phyloP scores from a whole-genome alignment of 768 basidiomycete species.

The Steccherinum ochraceum region DNA sequence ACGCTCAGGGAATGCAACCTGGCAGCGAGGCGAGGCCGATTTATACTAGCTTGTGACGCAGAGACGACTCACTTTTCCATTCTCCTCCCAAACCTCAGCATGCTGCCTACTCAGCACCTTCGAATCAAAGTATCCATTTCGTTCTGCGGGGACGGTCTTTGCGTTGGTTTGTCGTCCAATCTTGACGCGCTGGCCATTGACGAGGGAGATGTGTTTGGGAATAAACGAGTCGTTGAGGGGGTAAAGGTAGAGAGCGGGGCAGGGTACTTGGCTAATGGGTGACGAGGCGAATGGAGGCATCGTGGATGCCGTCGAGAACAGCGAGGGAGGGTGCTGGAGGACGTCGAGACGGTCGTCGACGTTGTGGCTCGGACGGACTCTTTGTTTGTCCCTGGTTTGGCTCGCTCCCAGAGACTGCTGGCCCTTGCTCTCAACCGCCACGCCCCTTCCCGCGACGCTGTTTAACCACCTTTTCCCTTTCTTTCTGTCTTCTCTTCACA shows the following conservation, averaged over 20 bases:
- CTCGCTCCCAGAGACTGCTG: slow-evolving; percentile 5
- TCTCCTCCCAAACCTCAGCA: slow-evolving; percentile 97
- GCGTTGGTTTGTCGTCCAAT: slow-evolving; percentile 95
- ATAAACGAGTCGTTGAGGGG: slow-evolving; percentile 93
- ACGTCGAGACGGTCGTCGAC: not conserved
- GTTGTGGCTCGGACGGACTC: slow-evolving; percentile 8
- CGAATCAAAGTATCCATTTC: slow-evolving; percentile 96
- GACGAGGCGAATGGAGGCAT: slow-evolving; percentile 21
- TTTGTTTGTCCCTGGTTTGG: slow-evolving; percentile 14
- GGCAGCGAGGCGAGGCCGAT: not conserved
- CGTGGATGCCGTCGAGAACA: slow-evolving; percentile 21
- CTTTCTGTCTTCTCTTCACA: not conserved
- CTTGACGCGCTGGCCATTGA: slow-evolving; percentile 63
- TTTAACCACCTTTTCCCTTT: not conserved
- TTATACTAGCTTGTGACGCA: not conserved
- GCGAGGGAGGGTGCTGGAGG: slow-evolving; percentile 13
- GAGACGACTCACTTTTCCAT: slow-evolving; percentile 59
- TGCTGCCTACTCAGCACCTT: slow-evolving; percentile 93
- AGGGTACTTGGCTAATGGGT: slow-evolving; percentile 17
- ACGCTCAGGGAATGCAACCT: not conserved
- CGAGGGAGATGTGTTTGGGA: slow-evolving; percentile 89
- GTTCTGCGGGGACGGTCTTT: slow-evolving; percentile 87
- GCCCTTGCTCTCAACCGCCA: slow-evolving; percentile 6
- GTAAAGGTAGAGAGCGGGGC: slow-evolving; percentile 49
- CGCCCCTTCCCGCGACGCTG: slow-evolving; percentile 13